phyloP scores from a whole-genome alignment of 2,329 filamentous ascomycete genomes.

The Exophiala xenobiotica region DNA sequence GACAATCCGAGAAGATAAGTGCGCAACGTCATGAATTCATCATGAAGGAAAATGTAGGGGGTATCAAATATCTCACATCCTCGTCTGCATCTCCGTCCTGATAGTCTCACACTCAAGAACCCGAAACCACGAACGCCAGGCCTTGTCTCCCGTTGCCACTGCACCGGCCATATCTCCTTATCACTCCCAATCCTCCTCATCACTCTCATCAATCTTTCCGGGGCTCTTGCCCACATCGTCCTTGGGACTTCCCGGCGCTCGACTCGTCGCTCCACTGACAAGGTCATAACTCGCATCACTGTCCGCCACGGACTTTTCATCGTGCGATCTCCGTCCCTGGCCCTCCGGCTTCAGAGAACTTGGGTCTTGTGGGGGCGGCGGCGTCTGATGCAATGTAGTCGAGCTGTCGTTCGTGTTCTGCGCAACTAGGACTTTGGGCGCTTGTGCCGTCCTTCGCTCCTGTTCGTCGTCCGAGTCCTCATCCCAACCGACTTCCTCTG shows the following conservation, averaged over 20 bases:
- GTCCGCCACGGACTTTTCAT: conserved; percentile 85
- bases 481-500: conserved; percentile 67
- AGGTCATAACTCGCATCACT: conserved; percentile 97
- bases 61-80: no score
- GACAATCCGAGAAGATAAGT: no score
- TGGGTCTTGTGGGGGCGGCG: conserved; percentile 34
- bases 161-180: not conserved
- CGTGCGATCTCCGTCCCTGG: conserved; percentile 71
- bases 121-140: no score
- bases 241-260: conserved; percentile 67
- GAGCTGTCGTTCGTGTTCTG: conserved; percentile 26
- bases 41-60: no score
- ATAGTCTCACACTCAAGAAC: no score
- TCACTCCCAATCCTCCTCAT: conserved; percentile 45
- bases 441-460: conserved; percentile 44
- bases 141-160: not conserved
- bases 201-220: conserved; percentile 53
- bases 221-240: conserved; percentile 45
- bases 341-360: conserved; percentile 54
- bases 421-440: conserved; percentile 32
- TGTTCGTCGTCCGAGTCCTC: conserved; percentile 67
- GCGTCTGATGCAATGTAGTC: conserved; percentile 30
- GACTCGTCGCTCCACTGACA: conserved; percentile 77
- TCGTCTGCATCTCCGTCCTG: no score
- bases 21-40: no score